A percentile compares a stretch with the other conserved stretches of the same genome.
These are phyloP conservation scores for Withania somnifera DNA, from an alignment of 305 asterid species.

Conservation along the genomic window DNA sequence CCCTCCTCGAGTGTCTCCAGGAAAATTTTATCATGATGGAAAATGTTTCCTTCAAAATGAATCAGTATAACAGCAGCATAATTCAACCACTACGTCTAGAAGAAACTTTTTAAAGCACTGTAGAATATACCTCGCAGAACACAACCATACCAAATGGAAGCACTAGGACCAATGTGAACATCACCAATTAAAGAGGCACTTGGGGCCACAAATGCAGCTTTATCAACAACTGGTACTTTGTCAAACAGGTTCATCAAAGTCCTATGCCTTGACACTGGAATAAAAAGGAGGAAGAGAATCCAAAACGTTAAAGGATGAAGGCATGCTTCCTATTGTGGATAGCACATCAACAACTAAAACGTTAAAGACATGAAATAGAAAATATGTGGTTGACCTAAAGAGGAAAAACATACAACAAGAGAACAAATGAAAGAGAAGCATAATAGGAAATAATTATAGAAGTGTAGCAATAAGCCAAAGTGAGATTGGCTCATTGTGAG, in stretches of 20 bases:
- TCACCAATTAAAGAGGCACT: conserved; percentile 82
- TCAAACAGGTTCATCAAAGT: conserved; percentile 79
- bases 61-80: not conserved
- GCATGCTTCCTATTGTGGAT: not conserved
- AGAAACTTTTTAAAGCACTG: not conserved
- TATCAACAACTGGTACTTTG: conserved; percentile 66
- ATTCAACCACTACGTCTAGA: too few species aligned
- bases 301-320: not conserved
- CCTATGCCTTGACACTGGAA: conserved; percentile 84
- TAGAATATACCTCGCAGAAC: conserved; percentile 69
- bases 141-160: conserved; percentile 98
- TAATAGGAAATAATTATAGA: not conserved
- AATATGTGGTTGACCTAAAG: not conserved
- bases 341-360: not conserved
- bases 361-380: not conserved
- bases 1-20: not conserved
- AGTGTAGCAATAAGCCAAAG: not conserved
- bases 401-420: not conserved
- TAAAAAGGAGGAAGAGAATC: not conserved
- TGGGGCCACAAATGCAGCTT: conserved; percentile 87
- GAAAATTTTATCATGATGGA: not conserved
- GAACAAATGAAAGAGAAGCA: not conserved
- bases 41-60: not conserved
- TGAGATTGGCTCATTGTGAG: not conserved
- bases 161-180: conserved; percentile 60